A percentile compares a stretch with the other conserved stretches of the same genome.
phyloP scores from a whole-genome alignment of 2,329 filamentous ascomycete species.

The Chrysoporthe deuterocubensis region DNA sequence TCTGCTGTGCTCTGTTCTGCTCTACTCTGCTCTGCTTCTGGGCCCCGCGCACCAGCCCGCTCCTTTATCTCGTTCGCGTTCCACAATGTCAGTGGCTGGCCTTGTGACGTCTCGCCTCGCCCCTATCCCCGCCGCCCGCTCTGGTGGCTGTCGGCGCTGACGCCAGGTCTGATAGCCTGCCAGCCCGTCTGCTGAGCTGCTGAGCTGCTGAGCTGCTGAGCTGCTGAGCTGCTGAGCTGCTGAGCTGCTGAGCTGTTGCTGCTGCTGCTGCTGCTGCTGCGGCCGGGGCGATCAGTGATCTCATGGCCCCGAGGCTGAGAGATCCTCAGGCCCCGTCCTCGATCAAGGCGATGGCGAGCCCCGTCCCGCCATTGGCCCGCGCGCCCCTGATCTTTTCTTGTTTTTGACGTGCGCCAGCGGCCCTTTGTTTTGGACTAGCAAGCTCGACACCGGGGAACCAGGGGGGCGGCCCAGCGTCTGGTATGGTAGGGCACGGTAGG shows the following conservation, averaged over 20 bases:
- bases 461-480: not conserved
- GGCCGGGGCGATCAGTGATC: too few species aligned
- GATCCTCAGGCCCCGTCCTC: not conserved
- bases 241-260: too few species aligned
- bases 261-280: too few species aligned
- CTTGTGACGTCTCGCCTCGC: too few species aligned
- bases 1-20: too few species aligned
- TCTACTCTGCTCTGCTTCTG: not conserved
- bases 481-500: not conserved
- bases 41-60: not conserved
- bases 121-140: too few species aligned
- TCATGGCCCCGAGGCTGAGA: not conserved
- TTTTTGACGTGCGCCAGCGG: slow-evolving; percentile 7
- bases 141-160: too few species aligned
- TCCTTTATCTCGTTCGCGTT: not conserved
- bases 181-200: too few species aligned
- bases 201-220: too few species aligned
- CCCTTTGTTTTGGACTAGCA: not conserved
- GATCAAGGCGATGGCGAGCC: not conserved
- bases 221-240: too few species aligned
- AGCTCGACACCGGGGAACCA: too few species aligned
- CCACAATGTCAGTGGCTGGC: not conserved
- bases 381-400: not conserved
- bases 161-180: too few species aligned
- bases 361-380: not conserved